Percentiles rank a stretch among this genome's conserved stretches.
These are phyloP conservation scores for Pleodorina starrii DNA, from an alignment of 139 green algal species.

Conservation along the genomic window DNA sequence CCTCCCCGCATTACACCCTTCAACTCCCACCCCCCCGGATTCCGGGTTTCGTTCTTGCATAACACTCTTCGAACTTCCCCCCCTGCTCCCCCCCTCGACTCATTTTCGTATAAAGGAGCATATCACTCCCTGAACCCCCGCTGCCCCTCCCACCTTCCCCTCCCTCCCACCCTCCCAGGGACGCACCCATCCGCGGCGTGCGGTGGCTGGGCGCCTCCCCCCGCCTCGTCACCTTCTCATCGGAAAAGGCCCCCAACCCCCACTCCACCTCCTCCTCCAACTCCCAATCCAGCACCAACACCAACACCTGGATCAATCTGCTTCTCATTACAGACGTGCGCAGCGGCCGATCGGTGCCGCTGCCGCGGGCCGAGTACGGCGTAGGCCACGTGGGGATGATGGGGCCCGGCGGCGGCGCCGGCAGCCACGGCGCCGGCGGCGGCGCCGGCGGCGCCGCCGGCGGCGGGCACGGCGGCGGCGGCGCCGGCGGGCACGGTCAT, in stretches of 20 bases:
- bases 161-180: not conserved
- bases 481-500: not conserved
- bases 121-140: too few relatives aligned
- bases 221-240: constrained; percentile 75
- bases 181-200: constrained; percentile 62
- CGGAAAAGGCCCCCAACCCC: constrained; percentile 60
- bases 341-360: constrained; percentile 51
- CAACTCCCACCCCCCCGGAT: too few relatives aligned
- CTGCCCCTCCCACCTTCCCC: too few relatives aligned
- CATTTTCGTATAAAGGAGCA: too few relatives aligned
- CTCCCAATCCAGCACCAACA: not conserved
- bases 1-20: too few relatives aligned
- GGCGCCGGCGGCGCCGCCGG: not conserved
- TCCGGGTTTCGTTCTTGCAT: too few relatives aligned
- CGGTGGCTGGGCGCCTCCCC: constrained; percentile 81
- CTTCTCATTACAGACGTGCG: constrained; percentile 77
- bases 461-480: not conserved
- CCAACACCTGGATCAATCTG: constrained; percentile 59
- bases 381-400: too few relatives aligned
- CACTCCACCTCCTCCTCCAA: too few relatives aligned
- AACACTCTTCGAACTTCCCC: too few relatives aligned
- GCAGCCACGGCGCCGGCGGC: not conserved
- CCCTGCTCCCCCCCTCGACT: too few relatives aligned
- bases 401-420: not conserved
- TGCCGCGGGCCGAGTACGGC: not conserved